phyloP scores from a whole-genome alignment of 148 eudicot genomes.

The Arctostaphylos glauca region DNA sequence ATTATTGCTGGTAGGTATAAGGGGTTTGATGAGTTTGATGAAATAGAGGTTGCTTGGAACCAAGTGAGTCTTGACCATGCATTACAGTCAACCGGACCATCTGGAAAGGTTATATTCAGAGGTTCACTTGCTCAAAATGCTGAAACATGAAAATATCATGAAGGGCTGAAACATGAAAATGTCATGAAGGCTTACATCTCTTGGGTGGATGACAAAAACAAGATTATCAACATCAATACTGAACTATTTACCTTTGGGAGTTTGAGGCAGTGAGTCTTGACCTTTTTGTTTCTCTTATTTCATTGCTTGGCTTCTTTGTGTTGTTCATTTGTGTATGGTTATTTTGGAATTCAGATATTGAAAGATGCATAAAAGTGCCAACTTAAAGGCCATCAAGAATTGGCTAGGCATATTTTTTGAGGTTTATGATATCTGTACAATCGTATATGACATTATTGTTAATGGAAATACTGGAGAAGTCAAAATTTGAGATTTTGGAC shows the following conservation, averaged over 20 bases:
- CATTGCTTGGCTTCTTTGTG: background rate
- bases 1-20: constrained; percentile 45
- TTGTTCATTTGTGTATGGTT: background rate
- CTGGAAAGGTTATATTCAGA: constrained; percentile 64
- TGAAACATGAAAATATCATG: too few species aligned
- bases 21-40: constrained; percentile 78
- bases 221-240: constrained; percentile 77
- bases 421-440: constrained; percentile 71
- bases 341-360: constrained; percentile 49
- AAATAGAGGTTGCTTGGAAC: constrained; percentile 94
- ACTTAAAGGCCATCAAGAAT: constrained; percentile 70
- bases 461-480: constrained; percentile 85
- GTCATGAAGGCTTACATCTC: constrained; percentile 59
- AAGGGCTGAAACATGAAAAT: constrained; percentile 73
- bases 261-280: constrained; percentile 68
- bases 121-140: constrained; percentile 61
- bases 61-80: constrained; percentile 57
- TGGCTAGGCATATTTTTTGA: constrained; percentile 79
- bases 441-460: constrained; percentile 72
- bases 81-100: constrained; percentile 47
- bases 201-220: constrained; percentile 68
- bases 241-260: constrained; percentile 81
- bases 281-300: background rate
- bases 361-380: constrained; percentile 59
- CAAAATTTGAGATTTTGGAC: constrained; percentile 86